Evolutionary conservation across 805 yeast species (phyloP).

Genomic region (Yarrowia deformans): DNA sequence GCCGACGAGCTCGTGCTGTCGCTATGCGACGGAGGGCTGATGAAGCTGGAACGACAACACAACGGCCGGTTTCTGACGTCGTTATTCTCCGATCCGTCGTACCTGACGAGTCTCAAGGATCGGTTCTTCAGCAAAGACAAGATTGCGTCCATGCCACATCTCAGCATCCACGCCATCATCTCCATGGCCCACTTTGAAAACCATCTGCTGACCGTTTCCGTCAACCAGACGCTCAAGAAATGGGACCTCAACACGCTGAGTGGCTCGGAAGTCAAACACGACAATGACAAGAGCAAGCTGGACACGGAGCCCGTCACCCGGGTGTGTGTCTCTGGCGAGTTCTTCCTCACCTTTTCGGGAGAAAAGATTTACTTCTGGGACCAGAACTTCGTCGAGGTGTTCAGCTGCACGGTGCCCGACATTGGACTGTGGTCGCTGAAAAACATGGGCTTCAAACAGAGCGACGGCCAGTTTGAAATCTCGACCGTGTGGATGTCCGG

Average conservation of each 20-base stretch:
- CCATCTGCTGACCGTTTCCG: conserved; percentile 25
- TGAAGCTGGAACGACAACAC: conserved; percentile 21
- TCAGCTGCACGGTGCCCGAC: neutral
- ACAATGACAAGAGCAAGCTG: conserved; percentile 13
- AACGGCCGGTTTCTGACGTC: conserved; percentile 20
- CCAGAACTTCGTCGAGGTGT: conserved; percentile 56
- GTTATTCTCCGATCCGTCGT: conserved; percentile 26
- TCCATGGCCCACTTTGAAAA: conserved; percentile 12
- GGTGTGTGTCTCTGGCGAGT: conserved; percentile 2
- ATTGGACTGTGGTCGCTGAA: conserved; percentile 20
- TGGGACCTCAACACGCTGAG: conserved; percentile 17
- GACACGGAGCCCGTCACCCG: conserved; percentile 33
- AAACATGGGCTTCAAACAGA: conserved; percentile 5
- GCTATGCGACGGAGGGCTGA: conserved; percentile 30
- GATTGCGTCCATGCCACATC: conserved; percentile 35
- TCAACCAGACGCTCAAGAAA: conserved; percentile 34
- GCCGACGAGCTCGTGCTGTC: conserved; percentile 30
- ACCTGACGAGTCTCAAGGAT: conserved; percentile 25
- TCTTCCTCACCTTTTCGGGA: neutral
- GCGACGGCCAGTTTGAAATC: neutral
- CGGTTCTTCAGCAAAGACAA: conserved; percentile 26
- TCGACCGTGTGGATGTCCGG: conserved; percentile 32
- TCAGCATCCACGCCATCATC: conserved; percentile 25
- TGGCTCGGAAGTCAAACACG: neutral
- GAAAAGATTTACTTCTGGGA: conserved; percentile 56